A percentile compares a stretch with the other conserved stretches of the same genome.
phyloP scores from a whole-genome alignment of 176 grass and related monocot species.

The Musa acuminata region DNA sequence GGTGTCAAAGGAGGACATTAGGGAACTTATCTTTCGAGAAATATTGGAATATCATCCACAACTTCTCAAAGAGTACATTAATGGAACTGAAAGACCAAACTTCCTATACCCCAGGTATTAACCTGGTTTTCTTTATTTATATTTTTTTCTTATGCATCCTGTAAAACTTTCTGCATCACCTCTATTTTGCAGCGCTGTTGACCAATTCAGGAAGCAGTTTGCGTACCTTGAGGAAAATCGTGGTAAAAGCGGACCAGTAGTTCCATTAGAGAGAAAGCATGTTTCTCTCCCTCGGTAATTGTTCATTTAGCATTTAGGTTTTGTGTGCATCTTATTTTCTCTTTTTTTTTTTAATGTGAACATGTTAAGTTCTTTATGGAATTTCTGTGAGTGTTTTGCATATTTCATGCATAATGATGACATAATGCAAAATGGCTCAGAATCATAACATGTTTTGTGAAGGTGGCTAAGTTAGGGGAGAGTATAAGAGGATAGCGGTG shows the following conservation, averaged over 20 bases:
- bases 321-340: not conserved
- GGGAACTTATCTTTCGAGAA: conserved; percentile 21
- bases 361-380: not conserved
- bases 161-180: not conserved
- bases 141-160: not conserved
- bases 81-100: conserved; percentile 9
- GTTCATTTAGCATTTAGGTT: not conserved
- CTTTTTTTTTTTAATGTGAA: too few relatives aligned
- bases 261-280: conserved; percentile 41
- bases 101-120: conserved; percentile 18
- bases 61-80: conserved; percentile 20
- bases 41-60: conserved; percentile 25
- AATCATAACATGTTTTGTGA: too few relatives aligned
- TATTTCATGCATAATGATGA: too few relatives aligned
- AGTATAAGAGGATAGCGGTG: too few relatives aligned
- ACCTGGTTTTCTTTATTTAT: not conserved
- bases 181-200: conserved; percentile 20
- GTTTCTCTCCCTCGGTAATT: conserved; percentile 46
- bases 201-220: conserved; percentile 47
- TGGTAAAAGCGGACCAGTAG: conserved; percentile 22
- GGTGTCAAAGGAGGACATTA: conserved; percentile 20
- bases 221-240: conserved; percentile 38
- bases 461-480: too few relatives aligned
- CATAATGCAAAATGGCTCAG: too few relatives aligned
- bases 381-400: not conserved